phyloP scores from a whole-genome alignment of 169 alveolate species.

The Cryptosporidium baileyi region DNA sequence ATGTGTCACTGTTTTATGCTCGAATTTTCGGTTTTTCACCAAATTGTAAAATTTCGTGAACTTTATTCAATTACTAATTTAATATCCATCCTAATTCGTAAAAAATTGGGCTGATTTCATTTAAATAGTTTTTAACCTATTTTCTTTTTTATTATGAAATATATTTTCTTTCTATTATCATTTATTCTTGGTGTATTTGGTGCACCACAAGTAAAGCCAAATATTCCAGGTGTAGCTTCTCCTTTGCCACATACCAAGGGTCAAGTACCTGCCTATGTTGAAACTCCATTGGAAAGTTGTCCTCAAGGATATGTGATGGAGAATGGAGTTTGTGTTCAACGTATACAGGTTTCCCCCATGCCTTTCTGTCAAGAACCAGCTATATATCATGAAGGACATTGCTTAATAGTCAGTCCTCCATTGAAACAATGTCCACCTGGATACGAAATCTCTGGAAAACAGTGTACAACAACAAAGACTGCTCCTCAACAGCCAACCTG shows the following conservation, averaged over 20 bases:
- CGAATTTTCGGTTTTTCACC: slow-evolving; percentile 40
- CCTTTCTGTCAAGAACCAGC: slow-evolving; percentile 69
- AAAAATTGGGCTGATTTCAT: not conserved
- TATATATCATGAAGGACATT: slow-evolving; percentile 60
- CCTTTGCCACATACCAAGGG: slow-evolving; percentile 69
- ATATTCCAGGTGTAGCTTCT: slow-evolving; percentile 66
- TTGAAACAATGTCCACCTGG: slow-evolving; percentile 69
- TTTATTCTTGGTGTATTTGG: slow-evolving; percentile 35
- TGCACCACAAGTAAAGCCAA: slow-evolving; percentile 64
- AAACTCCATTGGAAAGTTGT: slow-evolving; percentile 66
- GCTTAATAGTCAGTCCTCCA: slow-evolving; percentile 59
- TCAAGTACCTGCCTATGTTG: slow-evolving; percentile 69
- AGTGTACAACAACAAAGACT: slow-evolving; percentile 61
- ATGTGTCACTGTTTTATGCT: not conserved
- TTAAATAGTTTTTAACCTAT: not conserved
- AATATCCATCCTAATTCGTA: slow-evolving; percentile 37
- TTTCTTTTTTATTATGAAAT: slow-evolving; percentile 5
- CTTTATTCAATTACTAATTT: slow-evolving; percentile 2
- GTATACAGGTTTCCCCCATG: slow-evolving; percentile 62
- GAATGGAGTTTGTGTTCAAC: slow-evolving; percentile 66
- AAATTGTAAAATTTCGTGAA: not conserved
- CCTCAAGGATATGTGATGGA: slow-evolving; percentile 70
- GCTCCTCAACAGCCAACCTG: slow-evolving; percentile 69
- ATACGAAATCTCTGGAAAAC: slow-evolving; percentile 65
- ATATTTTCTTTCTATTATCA: slow-evolving; percentile 13